Conservation (phyloP, 73 alveolate species). For the Paramecium biaurelia region DNA sequence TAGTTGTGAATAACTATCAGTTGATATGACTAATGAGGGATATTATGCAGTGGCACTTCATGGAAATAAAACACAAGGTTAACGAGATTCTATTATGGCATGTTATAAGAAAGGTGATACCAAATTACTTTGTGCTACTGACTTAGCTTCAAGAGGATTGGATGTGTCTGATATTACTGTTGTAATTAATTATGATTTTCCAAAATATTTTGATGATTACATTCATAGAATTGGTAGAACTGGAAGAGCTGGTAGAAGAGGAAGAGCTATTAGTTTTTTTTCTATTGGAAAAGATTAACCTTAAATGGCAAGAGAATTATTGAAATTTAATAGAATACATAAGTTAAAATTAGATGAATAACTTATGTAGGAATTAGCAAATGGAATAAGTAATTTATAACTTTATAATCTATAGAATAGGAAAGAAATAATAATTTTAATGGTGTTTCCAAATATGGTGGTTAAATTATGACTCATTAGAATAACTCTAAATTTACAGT, state of each 20-base stretch:
- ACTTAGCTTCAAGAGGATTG: constrained; percentile 93
- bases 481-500: background rate
- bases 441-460: background rate
- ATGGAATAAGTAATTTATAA: background rate
- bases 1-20: constrained; percentile 82
- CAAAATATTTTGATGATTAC: constrained; percentile 88
- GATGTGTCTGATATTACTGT: constrained; percentile 85
- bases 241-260: constrained; percentile 93
- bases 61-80: constrained; percentile 84
- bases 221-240: constrained; percentile 97
- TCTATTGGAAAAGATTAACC: constrained; percentile 37
- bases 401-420: background rate
- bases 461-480: background rate
- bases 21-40: constrained; percentile 65
- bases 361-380: background rate
- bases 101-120: constrained; percentile 70
- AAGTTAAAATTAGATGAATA: background rate
- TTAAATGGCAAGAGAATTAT: constrained; percentile 33
- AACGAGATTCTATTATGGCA: constrained; percentile 73
- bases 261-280: constrained; percentile 70
- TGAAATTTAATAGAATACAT: background rate
- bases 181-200: constrained; percentile 93
- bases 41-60: constrained; percentile 78
- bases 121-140: constrained; percentile 90
- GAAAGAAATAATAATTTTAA: background rate